A percentile compares a stretch with the other conserved stretches of the same genome.
Evolutionary conservation across 164 flowering plant genomes (phyloP).

Genomic region (Kingdonia uniflora): DNA sequence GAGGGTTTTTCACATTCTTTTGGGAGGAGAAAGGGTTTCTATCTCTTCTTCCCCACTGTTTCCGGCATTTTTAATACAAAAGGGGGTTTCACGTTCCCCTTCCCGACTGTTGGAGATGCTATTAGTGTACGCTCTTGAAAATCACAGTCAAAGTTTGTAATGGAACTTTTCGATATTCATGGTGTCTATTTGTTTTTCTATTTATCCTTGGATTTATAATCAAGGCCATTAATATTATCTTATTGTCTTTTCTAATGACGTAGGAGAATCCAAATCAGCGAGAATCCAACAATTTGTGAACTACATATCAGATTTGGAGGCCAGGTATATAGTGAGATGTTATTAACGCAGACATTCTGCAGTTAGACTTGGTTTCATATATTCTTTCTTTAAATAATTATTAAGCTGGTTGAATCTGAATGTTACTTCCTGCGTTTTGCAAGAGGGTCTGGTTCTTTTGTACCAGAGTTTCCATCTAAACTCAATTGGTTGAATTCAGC

Average conservation of each 20-base stretch:
- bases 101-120: no score
- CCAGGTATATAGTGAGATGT: conserved; percentile 32
- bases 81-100: no score
- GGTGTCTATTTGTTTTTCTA: background rate
- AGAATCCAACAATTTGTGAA: conserved; percentile 72
- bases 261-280: conserved; percentile 36
- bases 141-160: background rate
- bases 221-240: no score
- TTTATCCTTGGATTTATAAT: conserved; percentile 1
- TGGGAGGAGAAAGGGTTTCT: no score
- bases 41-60: no score
- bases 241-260: conserved; percentile 14
- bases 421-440: conserved; percentile 10
- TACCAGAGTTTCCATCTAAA: conserved; percentile 85
- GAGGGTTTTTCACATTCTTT: no score
- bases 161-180: background rate
- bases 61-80: no score
- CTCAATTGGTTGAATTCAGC: conserved; percentile 92
- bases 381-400: background rate
- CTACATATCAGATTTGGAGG: conserved; percentile 74
- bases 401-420: conserved; percentile 9
- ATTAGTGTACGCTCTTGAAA: no score
- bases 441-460: conserved; percentile 51
- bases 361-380: no score
- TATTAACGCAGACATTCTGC: conserved; percentile 1